Base-by-base conservation (phyloP, 2,329 filamentous ascomycete species). In the Cyclaneusma minus region DNA sequence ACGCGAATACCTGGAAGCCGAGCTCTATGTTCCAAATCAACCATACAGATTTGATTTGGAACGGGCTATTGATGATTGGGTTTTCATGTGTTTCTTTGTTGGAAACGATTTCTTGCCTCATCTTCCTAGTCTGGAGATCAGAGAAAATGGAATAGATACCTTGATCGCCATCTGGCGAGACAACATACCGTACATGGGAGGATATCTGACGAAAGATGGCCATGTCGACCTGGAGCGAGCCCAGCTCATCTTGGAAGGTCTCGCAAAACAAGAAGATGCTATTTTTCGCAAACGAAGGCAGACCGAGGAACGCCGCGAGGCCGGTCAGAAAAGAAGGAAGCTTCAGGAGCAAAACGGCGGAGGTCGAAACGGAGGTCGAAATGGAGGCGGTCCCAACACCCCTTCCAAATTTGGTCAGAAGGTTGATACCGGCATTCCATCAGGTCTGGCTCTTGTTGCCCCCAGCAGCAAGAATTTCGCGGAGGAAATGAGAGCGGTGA, bases 81-180 rank as follows among this genome's bases (percentile, higher is more conserved):
- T 95, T 9, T 95, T 95, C 51, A 89, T 95, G 73, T 95, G 87
- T 56, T 95, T 91, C 57, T 95, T 95, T 49, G 87, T 95, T 30
- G 87, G 87, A 39, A 98, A 98, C 52, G 91, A 98, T 58, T 98
- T 98, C 56, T 58, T 98, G 39, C 89, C 89, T 26, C 89, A 98
- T 62, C 61, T 98, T 31, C 89, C 89, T n/a, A 92, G 87, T 43
- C 64, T 98, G 31, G 89, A 95, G 50, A 95, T 98, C 49, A 73
- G 89, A 33, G 89, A 98, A 46, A 85, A 94, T 48, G 87, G 87
- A 25, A 98, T 98, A 45, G 87, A 98, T 47, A 91, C 85, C 1
- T 62, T 98, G 29, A 92, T 85, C 38, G 77, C 82, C n/a, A 89
- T 98, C 29, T 98, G 91, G 89, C 77, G 82, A 46, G 84, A 94